Evolutionary conservation across 805 yeast genomes (phyloP).

Genomic region (Ogataea trehalophila): DNA sequence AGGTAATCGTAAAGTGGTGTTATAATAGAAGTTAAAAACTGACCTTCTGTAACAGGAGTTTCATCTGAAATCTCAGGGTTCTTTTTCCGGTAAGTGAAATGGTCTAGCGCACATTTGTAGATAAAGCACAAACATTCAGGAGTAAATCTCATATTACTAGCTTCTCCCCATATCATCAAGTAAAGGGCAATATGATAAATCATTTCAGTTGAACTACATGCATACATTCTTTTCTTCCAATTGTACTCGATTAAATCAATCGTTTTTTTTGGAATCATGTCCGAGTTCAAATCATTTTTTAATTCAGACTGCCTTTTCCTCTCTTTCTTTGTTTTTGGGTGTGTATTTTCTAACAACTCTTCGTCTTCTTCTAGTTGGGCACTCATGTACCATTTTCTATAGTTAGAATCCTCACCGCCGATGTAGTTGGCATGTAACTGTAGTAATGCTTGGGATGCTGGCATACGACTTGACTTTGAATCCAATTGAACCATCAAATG

Average conservation of each 20-base stretch:
- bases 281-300: conserved; percentile 14
- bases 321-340: conserved; percentile 58
- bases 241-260: conserved; percentile 76
- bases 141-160: conserved; percentile 54
- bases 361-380: conserved; percentile 77
- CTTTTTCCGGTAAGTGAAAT: conserved; percentile 33
- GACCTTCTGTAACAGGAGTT: conserved; percentile 13
- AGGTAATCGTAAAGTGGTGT: conserved; percentile 53
- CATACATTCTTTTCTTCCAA: conserved; percentile 67
- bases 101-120: conserved; percentile 51
- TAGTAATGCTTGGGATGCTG: conserved; percentile 63
- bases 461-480: conserved; percentile 78
- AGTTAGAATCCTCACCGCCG: conserved; percentile 86
- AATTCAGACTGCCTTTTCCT: conserved; percentile 38
- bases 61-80: conserved; percentile 10
- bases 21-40: conserved; percentile 36
- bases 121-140: conserved; percentile 52
- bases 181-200: conserved; percentile 61
- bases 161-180: conserved; percentile 71
- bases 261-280: conserved; percentile 24
- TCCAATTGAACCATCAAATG: conserved; percentile 77
- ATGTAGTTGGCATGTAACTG: conserved; percentile 87
- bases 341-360: conserved; percentile 52
- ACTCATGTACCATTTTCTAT: conserved; percentile 88
- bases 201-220: conserved; percentile 49